phyloP scores from a whole-genome alignment of 2,329 filamentous ascomycete species.

The Verticillium klebahnii region DNA sequence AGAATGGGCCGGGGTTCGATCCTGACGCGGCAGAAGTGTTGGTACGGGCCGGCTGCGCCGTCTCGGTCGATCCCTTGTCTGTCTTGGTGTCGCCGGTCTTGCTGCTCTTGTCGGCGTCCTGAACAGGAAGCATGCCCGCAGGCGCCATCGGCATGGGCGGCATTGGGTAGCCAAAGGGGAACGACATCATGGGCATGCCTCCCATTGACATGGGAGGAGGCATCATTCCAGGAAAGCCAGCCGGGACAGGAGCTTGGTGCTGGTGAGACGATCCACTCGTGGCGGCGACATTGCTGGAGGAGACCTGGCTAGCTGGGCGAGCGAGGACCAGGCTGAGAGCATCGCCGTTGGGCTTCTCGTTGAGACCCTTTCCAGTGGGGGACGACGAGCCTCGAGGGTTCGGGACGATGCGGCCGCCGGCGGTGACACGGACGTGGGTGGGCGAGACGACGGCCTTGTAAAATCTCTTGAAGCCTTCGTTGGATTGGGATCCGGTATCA shows the following conservation, averaged over 20 bases:
- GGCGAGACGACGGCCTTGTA: constrained; percentile 65
- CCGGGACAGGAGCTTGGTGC: neutral
- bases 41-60: neutral
- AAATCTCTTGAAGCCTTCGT: constrained; percentile 63
- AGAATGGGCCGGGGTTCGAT: neutral
- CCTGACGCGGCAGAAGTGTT: neutral
- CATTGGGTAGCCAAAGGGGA: neutral
- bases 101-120: neutral
- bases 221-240: neutral
- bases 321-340: neutral
- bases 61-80: neutral
- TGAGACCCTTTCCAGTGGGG: constrained; percentile 45
- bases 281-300: neutral
- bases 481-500: constrained; percentile 49
- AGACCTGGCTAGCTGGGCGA: neutral
- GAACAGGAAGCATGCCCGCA: neutral
- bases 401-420: constrained; percentile 62
- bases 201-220: neutral
- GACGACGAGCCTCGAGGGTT: constrained; percentile 53
- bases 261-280: neutral
- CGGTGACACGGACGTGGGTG: constrained; percentile 62
- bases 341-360: constrained; percentile 29
- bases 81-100: neutral
- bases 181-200: neutral
- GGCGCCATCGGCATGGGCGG: neutral